Evolutionary conservation across 2,329 filamentous ascomycete species (phyloP), one percentile per base, ranked within the genome.

Genomic region (Ophiocordyceps camponoti-rufipedis): DNA sequence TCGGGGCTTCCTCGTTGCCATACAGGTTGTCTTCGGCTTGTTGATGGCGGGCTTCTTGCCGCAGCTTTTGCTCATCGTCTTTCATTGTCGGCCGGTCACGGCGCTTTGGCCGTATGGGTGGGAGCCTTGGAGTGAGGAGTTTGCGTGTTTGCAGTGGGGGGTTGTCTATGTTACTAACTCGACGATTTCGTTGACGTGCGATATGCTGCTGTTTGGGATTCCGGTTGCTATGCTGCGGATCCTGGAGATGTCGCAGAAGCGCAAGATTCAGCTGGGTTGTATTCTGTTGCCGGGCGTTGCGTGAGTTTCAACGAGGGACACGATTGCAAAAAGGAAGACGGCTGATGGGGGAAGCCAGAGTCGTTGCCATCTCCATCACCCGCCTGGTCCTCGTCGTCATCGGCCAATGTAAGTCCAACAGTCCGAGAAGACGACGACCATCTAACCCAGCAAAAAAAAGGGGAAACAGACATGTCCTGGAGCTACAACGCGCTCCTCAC

Each of bases 121-220:
- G 60, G 67, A 74, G 50, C 52, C 56, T 0, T 60, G 60, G 10
- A 56, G 52, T 10, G 55, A 54, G 2, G 48, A 60, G 3, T 74
- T 69, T 49, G 59, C 52, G 0, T 73, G 70, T 49, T 48, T 73
- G 35, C 56, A 62, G 14, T 73, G 70, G 70, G 70, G 69, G 0
- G 47, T 69, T 3, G 68, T 74, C 1, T 74, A 73, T 10, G 65
- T 69, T 18, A 73, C 72, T 52, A 71, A 68, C 11, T 60, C 57
- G 31, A 28, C 33, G 0, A 55, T 73, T 3, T 72, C 69, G 1
- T 55, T 73, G 10, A 48, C 69, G 1, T 72, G 68, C 53, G 70
- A 74, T 45, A 49, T 73, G 44, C 48, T 72, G 13, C 58, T 74
- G 38, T 72, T 74, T 48, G 61, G 64, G 3, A 70, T 73, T 43